Conservation (phyloP, 2,329 filamentous ascomycete species). For the Apiospora koreana region DNA sequence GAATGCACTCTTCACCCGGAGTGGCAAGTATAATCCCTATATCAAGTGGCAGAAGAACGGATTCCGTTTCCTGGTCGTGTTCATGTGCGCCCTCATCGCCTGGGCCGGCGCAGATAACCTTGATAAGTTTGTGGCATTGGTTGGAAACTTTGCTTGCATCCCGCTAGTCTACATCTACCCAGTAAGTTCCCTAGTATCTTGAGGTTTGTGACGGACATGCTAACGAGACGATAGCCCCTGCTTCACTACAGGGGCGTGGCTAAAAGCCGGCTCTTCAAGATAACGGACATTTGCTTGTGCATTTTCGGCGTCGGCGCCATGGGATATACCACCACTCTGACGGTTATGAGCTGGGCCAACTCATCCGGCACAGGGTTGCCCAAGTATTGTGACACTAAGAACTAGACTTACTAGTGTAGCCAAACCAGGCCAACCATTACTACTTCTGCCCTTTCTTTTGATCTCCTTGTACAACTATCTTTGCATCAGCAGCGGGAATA, state of each 20-base stretch:
- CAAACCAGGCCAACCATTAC: background rate
- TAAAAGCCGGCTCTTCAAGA: slow-evolving; percentile 64
- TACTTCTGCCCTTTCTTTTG: background rate
- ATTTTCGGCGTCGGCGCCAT: slow-evolving; percentile 85
- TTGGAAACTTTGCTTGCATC: slow-evolving; percentile 97
- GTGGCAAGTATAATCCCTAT: slow-evolving; percentile 95
- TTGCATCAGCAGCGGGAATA: slow-evolving; percentile 3
- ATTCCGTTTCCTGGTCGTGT: slow-evolving; percentile 91
- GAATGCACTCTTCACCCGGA: slow-evolving; percentile 89
- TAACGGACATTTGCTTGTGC: slow-evolving; percentile 74
- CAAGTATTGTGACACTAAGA: slow-evolving; percentile 54
- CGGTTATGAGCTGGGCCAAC: slow-evolving; percentile 81
- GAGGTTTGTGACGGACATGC: slow-evolving; percentile 24
- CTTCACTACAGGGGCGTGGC: slow-evolving; percentile 85
- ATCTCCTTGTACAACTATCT: slow-evolving; percentile 4
- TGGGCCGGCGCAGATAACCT: slow-evolving; percentile 92
- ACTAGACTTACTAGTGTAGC: slow-evolving; percentile 13
- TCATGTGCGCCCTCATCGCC: slow-evolving; percentile 81
- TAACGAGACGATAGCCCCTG: slow-evolving; percentile 65
- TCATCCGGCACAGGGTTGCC: slow-evolving; percentile 44
- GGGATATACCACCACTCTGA: slow-evolving; percentile 87
- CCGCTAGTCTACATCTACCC: slow-evolving; percentile 97
- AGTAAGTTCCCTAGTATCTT: slow-evolving; percentile 60
- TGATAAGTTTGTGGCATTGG: slow-evolving; percentile 95
- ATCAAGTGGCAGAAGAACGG: slow-evolving; percentile 99